These are phyloP conservation scores for Lipomyces spencermartinsiae DNA, from an alignment of 805 yeast genomes.

Conservation along the genomic window DNA sequence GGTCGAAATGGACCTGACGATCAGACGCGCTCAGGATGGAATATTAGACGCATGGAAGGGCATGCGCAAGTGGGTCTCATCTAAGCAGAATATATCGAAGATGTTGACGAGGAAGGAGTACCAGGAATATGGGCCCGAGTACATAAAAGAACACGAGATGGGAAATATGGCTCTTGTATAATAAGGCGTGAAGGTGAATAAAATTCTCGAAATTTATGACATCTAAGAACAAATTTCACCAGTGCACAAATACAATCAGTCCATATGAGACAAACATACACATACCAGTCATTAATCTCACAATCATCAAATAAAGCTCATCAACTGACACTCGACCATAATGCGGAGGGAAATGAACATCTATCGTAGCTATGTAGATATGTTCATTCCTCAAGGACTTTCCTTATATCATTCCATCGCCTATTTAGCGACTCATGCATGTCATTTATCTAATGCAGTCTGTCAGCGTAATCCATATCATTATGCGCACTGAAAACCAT, in stretches of 20 bases:
- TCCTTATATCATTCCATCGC: conserved; percentile 48
- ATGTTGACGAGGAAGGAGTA: conserved; percentile 73
- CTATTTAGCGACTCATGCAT: conserved; percentile 44
- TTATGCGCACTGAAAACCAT: background rate
- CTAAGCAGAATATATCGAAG: conserved; percentile 51
- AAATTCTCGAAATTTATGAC: background rate
- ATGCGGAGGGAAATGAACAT: background rate
- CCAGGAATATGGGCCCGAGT: conserved; percentile 87
- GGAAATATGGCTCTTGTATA: conserved; percentile 57
- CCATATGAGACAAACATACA: background rate
- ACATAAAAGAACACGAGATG: conserved; percentile 81
- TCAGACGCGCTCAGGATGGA: conserved; percentile 72
- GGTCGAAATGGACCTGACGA: conserved; percentile 62
- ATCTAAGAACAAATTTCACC: background rate
- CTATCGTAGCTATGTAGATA: background rate
- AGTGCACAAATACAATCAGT: background rate
- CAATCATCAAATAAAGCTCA: background rate
- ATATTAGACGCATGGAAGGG: conserved; percentile 90
- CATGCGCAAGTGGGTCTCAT: conserved; percentile 78
- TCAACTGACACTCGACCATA: background rate
- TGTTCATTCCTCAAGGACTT: conserved; percentile 39
- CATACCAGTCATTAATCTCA: background rate
- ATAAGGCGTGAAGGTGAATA: background rate
- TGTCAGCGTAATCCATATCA: conserved; percentile 21
- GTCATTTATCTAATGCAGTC: conserved; percentile 32